Evolutionary conservation across 2,329 filamentous ascomycete species (phyloP), one percentile per base, ranked within the genome.

Genomic region (Apiospora rasikravindrae): DNA sequence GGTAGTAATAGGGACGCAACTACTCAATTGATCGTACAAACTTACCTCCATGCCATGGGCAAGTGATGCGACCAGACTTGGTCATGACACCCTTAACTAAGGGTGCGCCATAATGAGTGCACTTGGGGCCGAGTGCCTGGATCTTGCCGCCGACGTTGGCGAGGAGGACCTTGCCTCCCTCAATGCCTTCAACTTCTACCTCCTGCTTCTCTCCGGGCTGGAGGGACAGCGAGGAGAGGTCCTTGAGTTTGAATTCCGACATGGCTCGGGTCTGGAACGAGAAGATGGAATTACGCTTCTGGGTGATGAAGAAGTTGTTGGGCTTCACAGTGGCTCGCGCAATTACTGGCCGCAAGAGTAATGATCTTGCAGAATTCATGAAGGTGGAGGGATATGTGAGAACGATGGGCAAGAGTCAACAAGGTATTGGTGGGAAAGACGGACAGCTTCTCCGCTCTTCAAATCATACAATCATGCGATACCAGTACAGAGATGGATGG

Each of bases 11-110:
- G 1, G n/a, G 29, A 2, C 10, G n/a, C 14, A 11, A 22, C 1
- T 19, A 14, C 24, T 42, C 29, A 11, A 29, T 61, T 44, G 47
- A 29, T 37, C 16, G 16, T 29, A 4, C 29, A 69, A 40, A 81
- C 87, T 75, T 81, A 96, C 94, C 94, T 85, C 96, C 96, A 81
- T 98, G 96, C 96, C 96, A 98, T 4, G 96, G 95, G 81, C 96
- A 99, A 8, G 94, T 98, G 74, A 99, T 83, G 69, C 94, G 89
- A 6, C 96, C 96, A 76, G 93, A 91, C 2, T 90, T 89, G 10
- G 94, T 94, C 74, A 99, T 84, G 10, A 98, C 91, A 70, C 96
- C 96, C 76, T 96, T 94, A 70, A 91, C 90, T 75, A 99, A 84
- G 19, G 96, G 96, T 53, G 96, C 96, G 45, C 96, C 96, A 81